phyloP scores from a whole-genome alignment of 805 yeast genomes.

The Kazachstania taianensis region DNA sequence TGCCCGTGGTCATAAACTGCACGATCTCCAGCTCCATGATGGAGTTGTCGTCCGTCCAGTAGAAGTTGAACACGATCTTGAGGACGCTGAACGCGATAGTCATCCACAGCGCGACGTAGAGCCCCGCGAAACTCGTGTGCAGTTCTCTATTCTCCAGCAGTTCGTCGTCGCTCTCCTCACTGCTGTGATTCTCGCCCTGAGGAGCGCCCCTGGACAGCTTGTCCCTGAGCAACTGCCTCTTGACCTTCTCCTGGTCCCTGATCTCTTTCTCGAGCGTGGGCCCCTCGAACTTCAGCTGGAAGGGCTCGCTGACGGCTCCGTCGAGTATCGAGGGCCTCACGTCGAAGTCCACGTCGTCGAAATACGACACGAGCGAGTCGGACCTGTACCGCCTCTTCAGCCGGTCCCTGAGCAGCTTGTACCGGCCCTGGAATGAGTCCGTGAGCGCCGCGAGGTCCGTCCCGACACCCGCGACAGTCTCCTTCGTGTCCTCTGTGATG shows the following conservation, averaged over 20 bases:
- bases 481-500: constrained; percentile 6
- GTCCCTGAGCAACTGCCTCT: constrained; percentile 6
- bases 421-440: background rate
- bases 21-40: constrained; percentile 43
- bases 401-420: constrained; percentile 4
- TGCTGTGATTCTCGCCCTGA: background rate
- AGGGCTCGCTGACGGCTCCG: constrained; percentile 26
- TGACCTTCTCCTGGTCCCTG: constrained; percentile 7
- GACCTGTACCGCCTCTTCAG: background rate
- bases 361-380: constrained; percentile 35
- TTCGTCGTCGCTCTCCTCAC: constrained; percentile 1
- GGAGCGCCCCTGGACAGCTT: background rate
- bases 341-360: constrained; percentile 43
- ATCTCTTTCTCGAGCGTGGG: constrained; percentile 23
- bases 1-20: constrained; percentile 46
- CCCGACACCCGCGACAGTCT: background rate
- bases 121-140: constrained; percentile 50
- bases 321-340: constrained; percentile 45
- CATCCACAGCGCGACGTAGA: constrained; percentile 74
- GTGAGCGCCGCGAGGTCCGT: background rate
- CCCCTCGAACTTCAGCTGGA: constrained; percentile 21
- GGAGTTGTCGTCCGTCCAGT: constrained; percentile 33
- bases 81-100: constrained; percentile 46
- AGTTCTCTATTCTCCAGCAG: background rate
- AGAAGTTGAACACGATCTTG: constrained; percentile 45